Evolutionary conservation across 352 stramenopile species (phyloP).

Genomic region (Phytophthora sojae): DNA sequence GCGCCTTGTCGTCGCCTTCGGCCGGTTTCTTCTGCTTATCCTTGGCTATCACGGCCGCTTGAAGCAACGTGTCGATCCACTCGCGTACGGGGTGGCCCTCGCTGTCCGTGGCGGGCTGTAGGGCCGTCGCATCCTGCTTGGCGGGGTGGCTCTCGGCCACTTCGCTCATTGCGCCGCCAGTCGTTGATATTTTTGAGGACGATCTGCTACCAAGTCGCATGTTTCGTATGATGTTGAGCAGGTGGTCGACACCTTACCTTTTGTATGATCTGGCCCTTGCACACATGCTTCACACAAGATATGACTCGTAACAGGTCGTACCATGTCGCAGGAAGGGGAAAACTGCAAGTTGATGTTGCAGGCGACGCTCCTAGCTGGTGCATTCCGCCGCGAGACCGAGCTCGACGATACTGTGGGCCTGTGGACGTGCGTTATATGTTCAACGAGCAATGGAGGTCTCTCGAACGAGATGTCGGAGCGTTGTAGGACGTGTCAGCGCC

Average conservation of each 20-base stretch:
- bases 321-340: constrained; percentile 41
- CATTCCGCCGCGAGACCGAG: constrained; percentile 13
- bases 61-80: constrained; percentile 84
- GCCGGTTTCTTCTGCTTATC: constrained; percentile 47
- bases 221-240: background rate
- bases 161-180: constrained; percentile 37
- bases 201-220: constrained; percentile 29
- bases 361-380: constrained; percentile 1
- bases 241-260: background rate
- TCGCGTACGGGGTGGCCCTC: constrained; percentile 59
- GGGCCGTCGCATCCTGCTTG: constrained; percentile 9
- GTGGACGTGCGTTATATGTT: constrained; percentile 30
- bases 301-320: constrained; percentile 6
- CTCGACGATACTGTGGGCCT: background rate
- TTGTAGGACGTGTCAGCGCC: constrained; percentile 32
- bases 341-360: constrained; percentile 11
- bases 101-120: constrained; percentile 19
- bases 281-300: background rate
- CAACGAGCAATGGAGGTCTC: constrained; percentile 1
- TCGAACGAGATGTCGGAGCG: background rate
- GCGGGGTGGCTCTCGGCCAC: constrained; percentile 21
- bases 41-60: constrained; percentile 79
- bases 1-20: constrained; percentile 11
- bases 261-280: background rate
- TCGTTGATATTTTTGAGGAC: background rate